These are phyloP conservation scores for Ballota nigra DNA, from an alignment of 257 asterid species.

Conservation along the genomic window DNA sequence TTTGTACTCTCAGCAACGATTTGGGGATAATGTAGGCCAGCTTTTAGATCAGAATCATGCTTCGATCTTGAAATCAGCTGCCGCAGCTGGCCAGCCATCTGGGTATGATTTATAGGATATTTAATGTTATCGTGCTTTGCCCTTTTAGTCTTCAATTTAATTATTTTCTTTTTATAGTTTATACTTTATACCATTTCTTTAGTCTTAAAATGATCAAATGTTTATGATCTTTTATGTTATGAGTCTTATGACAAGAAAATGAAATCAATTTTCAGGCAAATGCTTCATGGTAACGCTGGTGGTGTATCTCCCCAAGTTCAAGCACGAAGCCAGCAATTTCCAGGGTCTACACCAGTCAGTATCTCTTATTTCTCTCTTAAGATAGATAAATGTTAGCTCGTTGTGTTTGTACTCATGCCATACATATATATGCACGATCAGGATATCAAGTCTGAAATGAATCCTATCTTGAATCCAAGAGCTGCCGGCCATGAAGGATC, in stretches of 20 bases:
- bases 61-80: constrained; percentile 84
- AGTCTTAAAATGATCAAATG: background rate
- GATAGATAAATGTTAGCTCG: background rate
- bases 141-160: background rate
- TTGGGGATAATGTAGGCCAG: constrained; percentile 74
- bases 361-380: constrained; percentile 18
- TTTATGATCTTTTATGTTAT: constrained; percentile 5
- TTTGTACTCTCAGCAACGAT: constrained; percentile 72
- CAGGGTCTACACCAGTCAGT: constrained; percentile 87
- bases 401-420: background rate
- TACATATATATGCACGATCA: constrained; percentile 30
- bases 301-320: constrained; percentile 94
- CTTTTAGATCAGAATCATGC: constrained; percentile 87
- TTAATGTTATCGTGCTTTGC: background rate
- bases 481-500: constrained; percentile 88
- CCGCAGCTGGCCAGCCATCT: constrained; percentile 76
- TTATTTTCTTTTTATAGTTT: background rate
- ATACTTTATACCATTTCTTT: background rate
- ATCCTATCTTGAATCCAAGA: constrained; percentile 76
- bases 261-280: constrained; percentile 56
- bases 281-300: constrained; percentile 76
- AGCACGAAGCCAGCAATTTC: constrained; percentile 86
- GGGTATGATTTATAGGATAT: constrained; percentile 50
- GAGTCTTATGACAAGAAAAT: background rate
- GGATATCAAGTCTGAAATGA: constrained; percentile 92